Conservation (phyloP, 495 filamentous ascomycete species). For the Aspergillus cavernicola region DNA sequence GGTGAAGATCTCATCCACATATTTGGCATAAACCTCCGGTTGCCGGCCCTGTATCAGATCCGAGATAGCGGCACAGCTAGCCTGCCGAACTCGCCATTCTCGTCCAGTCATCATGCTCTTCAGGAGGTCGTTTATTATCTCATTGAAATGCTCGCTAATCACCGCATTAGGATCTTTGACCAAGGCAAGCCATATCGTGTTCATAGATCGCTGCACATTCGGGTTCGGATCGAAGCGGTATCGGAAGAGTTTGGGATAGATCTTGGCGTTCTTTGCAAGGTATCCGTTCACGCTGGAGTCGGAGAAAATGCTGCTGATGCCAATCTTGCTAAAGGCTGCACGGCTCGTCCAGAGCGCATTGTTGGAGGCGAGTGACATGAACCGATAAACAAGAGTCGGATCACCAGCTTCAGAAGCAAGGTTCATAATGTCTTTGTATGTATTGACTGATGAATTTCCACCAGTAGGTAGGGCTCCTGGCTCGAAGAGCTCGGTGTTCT, state of each 20-base stretch:
- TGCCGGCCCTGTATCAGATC: slow-evolving; percentile 76
- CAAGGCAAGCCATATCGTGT: slow-evolving; percentile 90
- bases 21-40: slow-evolving; percentile 74
- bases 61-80: slow-evolving; percentile 83
- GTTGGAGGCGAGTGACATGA: slow-evolving; percentile 93
- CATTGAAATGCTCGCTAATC: slow-evolving; percentile 72
- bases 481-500: slow-evolving; percentile 90
- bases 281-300: slow-evolving; percentile 74
- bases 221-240: slow-evolving; percentile 94
- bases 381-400: slow-evolving; percentile 89
- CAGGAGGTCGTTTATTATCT: slow-evolving; percentile 80
- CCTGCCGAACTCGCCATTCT: slow-evolving; percentile 90
- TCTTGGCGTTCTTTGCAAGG: slow-evolving; percentile 74
- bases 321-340: slow-evolving; percentile 91
- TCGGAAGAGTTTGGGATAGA: slow-evolving; percentile 90
- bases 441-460: slow-evolving; percentile 82
- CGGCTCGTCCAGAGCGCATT: slow-evolving; percentile 94
- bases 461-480: slow-evolving; percentile 89
- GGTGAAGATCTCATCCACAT: slow-evolving; percentile 79
- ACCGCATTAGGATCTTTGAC: slow-evolving; percentile 77
- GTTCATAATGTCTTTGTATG: slow-evolving; percentile 93
- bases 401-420: slow-evolving; percentile 92
- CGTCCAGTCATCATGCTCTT: slow-evolving; percentile 73
- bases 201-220: slow-evolving; percentile 91
- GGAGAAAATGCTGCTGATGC: slow-evolving; percentile 84